Percentiles rank a stretch among this genome's conserved stretches.
Conservation (phyloP, 1,139 yeast species). For the Yamadazyma atmosphaerica region DNA sequence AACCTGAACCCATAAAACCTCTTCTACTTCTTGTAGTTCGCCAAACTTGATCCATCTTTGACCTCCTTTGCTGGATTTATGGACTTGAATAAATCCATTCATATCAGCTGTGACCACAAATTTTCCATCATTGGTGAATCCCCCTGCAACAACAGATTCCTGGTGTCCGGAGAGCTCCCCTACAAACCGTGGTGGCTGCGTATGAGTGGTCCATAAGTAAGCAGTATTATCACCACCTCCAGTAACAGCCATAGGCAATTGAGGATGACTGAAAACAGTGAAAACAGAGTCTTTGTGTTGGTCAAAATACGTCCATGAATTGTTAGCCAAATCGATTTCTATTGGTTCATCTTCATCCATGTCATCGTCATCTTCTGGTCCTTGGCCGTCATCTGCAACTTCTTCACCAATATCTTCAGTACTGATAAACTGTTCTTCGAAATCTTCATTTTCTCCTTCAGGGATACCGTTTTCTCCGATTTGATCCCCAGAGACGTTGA, state of each 20-base stretch:
- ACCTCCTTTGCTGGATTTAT: constrained; percentile 70
- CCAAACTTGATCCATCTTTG: constrained; percentile 76
- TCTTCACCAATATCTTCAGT: constrained; percentile 63
- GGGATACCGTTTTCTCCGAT: too few relatives aligned
- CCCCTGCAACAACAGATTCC: constrained; percentile 85
- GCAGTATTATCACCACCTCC: constrained; percentile 94
- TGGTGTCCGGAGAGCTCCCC: constrained; percentile 75
- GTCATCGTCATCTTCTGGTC: constrained; percentile 30
- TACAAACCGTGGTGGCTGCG: constrained; percentile 77
- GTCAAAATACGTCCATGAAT: constrained; percentile 88
- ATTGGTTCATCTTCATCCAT: constrained; percentile 32
- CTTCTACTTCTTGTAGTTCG: constrained; percentile 85
- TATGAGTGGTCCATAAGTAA: constrained; percentile 87
- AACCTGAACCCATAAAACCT: constrained; percentile 64
- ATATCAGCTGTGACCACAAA: constrained; percentile 88
- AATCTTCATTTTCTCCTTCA: constrained; percentile 12
- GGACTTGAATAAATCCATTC: constrained; percentile 83
- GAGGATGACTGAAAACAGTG: constrained; percentile 76
- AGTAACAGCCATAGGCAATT: constrained; percentile 70
- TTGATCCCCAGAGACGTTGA: too few relatives aligned
- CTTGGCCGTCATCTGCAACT: constrained; percentile 31
- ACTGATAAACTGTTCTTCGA: constrained; percentile 52
- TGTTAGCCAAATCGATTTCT: constrained; percentile 75
- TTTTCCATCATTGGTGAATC: constrained; percentile 79
- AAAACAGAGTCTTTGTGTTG: constrained; percentile 84